phyloP scores from a whole-genome alignment of 2,329 filamentous ascomycete species.

The Aspergillus sp. region DNA sequence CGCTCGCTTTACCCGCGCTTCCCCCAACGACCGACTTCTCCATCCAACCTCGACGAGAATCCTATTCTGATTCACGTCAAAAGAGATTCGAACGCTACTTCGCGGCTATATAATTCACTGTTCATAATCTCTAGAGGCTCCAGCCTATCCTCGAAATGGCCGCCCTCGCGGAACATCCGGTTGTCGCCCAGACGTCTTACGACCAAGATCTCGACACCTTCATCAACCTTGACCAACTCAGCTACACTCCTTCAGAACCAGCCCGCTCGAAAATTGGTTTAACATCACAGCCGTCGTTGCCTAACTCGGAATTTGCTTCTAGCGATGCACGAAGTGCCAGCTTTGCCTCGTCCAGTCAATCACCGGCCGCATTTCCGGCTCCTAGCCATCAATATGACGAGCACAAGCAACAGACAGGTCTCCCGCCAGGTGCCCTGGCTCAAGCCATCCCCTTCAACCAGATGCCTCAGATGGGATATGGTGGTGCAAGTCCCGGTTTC shows the following conservation, averaged over 20 bases:
- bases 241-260: slow-evolving; percentile 39
- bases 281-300: slow-evolving; percentile 37
- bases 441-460: slow-evolving; percentile 78
- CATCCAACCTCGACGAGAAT: slow-evolving; percentile 4
- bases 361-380: slow-evolving; percentile 64
- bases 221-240: slow-evolving; percentile 47
- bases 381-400: slow-evolving; percentile 94
- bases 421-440: slow-evolving; percentile 79
- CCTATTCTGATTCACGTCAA: background rate
- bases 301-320: slow-evolving; percentile 34
- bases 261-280: slow-evolving; percentile 38
- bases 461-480: slow-evolving; percentile 44
- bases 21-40: slow-evolving; percentile 7
- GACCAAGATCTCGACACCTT: slow-evolving; percentile 49
- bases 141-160: slow-evolving; percentile 26
- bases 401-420: slow-evolving; percentile 92
- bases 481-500: slow-evolving; percentile 36
- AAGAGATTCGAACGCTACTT: background rate
- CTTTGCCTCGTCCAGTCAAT: slow-evolving; percentile 38
- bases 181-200: slow-evolving; percentile 32
- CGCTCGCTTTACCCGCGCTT: background rate
- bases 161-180: slow-evolving; percentile 36
- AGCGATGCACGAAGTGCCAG: slow-evolving; percentile 33
- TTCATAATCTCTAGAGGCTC: background rate
- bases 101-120: background rate